phyloP scores from a whole-genome alignment of 2,329 filamentous ascomycete genomes.

The Colletotrichum echinochloae region DNA sequence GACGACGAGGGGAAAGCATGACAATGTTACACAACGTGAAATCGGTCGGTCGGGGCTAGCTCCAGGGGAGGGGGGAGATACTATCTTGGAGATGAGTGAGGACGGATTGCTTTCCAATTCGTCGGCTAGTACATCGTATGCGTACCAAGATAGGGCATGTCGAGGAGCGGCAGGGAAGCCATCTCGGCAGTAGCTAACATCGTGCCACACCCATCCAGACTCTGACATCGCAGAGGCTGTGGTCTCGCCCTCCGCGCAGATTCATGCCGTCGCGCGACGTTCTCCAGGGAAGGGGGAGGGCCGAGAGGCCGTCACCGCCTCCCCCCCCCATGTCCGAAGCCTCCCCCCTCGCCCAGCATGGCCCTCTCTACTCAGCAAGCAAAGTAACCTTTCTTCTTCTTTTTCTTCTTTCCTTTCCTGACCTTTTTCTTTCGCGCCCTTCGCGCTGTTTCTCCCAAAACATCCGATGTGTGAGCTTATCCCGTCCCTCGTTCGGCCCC shows the following conservation, averaged over 20 bases:
- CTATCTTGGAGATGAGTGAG: background rate
- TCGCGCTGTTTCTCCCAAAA: conserved; percentile 10
- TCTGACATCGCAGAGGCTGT: background rate
- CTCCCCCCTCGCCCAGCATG: background rate
- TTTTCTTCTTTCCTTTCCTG: too few relatives aligned
- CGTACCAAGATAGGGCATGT: background rate
- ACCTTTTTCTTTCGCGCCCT: background rate
- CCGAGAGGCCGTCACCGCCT: background rate
- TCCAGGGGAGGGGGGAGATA: background rate
- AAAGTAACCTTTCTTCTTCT: conserved; percentile 2
- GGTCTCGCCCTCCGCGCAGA: background rate
- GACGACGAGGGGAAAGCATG: background rate
- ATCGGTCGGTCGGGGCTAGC: background rate
- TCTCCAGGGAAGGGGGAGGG: too few relatives aligned
- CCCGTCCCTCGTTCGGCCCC: background rate
- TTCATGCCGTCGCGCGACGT: too few relatives aligned
- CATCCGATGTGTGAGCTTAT: conserved; percentile 34
- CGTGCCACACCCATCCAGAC: too few relatives aligned
- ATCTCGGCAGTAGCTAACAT: background rate
- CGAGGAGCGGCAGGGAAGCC: background rate
- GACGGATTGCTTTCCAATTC: conserved; percentile 2
- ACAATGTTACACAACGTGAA: conserved; percentile 21
- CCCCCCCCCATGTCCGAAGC: conserved; percentile 27
- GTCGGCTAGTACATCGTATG: background rate
- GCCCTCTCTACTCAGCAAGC: background rate